phyloP scores from a whole-genome alignment of 2,329 filamentous ascomycete genomes.

The Cadophora sp. region DNA sequence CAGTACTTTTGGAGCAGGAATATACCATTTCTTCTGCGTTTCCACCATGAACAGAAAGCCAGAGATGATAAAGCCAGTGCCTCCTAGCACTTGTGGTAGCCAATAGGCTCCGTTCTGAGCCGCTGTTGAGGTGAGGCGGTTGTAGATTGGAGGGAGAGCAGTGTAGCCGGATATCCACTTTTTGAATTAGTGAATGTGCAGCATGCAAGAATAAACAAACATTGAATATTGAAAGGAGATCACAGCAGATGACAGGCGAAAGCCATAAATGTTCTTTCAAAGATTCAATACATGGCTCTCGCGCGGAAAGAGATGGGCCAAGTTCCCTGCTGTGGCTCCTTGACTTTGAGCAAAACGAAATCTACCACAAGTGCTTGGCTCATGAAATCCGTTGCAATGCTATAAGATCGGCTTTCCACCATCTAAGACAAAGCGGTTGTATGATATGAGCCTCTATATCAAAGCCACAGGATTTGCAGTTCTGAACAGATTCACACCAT shows the following conservation, averaged over 20 bases:
- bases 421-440: too few species aligned
- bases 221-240: not conserved
- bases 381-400: too few species aligned
- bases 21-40: conserved; percentile 68
- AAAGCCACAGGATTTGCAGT: too few species aligned
- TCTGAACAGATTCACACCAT: too few species aligned
- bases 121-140: conserved; percentile 52
- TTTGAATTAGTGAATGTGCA: not conserved
- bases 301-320: too few species aligned
- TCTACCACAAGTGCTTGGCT: too few species aligned
- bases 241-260: not conserved
- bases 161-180: conserved; percentile 66
- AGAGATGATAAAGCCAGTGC: conserved; percentile 65
- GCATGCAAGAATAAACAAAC: not conserved
- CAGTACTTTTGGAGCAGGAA: conserved; percentile 59
- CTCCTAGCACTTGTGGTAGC: conserved; percentile 67
- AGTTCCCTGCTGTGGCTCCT: too few species aligned
- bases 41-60: conserved; percentile 69
- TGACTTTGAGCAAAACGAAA: too few species aligned
- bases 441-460: too few species aligned
- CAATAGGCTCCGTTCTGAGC: conserved; percentile 64
- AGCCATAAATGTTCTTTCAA: not conserved
- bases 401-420: too few species aligned
- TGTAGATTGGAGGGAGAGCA: conserved; percentile 61
- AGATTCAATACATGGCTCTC: too few species aligned